phyloP scores from a whole-genome alignment of 2,329 filamentous ascomycete genomes.

The Gnomoniopsis smithogilvyi region DNA sequence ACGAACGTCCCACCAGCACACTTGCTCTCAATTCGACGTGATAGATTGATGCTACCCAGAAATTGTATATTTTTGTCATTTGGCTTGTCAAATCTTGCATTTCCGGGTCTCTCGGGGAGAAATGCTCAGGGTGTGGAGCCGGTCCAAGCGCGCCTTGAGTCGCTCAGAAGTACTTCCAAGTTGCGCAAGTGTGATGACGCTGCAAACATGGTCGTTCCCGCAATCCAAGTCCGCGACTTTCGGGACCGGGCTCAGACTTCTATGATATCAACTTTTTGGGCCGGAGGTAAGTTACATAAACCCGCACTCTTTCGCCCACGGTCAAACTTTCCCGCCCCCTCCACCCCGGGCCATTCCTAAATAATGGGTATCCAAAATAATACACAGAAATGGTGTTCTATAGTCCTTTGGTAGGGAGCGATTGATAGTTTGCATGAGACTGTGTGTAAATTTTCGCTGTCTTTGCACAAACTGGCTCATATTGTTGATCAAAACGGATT shows the following conservation, averaged over 20 bases:
- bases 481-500: too few relatives aligned
- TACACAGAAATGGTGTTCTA: too few relatives aligned
- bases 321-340: too few relatives aligned
- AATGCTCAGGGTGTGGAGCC: background rate
- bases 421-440: too few relatives aligned
- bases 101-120: background rate
- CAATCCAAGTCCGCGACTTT: background rate
- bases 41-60: background rate
- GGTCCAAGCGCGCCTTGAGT: background rate
- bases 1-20: background rate
- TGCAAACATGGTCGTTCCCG: background rate
- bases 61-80: background rate
- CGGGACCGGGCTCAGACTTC: background rate
- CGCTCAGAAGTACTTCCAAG: background rate
- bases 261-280: too few relatives aligned
- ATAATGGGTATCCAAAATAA: too few relatives aligned
- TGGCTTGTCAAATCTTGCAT: background rate
- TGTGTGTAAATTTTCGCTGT: too few relatives aligned
- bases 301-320: too few relatives aligned
- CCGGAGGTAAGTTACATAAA: too few relatives aligned
- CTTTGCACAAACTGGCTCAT: too few relatives aligned
- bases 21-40: background rate
- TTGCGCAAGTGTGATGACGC: background rate
- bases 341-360: too few relatives aligned
- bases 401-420: too few relatives aligned